These are phyloP conservation scores for Xylariaceae sp. DNA, from an alignment of 2,329 filamentous ascomycete species.

Conservation along the genomic window DNA sequence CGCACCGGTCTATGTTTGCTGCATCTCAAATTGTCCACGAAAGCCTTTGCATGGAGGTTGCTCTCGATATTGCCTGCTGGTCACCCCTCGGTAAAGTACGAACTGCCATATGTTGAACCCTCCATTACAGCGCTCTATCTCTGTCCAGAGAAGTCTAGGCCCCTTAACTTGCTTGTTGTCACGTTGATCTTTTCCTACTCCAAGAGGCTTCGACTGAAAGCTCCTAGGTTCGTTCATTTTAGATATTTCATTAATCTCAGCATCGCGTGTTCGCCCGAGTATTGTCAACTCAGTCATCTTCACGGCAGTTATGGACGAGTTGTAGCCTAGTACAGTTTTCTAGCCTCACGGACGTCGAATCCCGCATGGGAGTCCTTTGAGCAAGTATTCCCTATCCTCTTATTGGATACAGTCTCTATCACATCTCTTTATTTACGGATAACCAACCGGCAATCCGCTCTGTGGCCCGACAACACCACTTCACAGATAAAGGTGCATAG, in stretches of 20 bases:
- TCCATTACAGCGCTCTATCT: neutral
- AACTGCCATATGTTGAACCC: neutral
- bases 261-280: too few relatives aligned
- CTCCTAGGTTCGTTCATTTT: too few relatives aligned
- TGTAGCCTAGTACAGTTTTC: too few relatives aligned
- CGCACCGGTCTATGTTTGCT: neutral
- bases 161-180: neutral
- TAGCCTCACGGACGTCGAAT: too few relatives aligned
- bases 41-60: neutral
- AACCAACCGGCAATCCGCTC: slow-evolving; percentile 6
- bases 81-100: neutral
- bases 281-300: too few relatives aligned
- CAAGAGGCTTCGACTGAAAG: neutral
- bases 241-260: too few relatives aligned
- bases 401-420: slow-evolving; percentile 9
- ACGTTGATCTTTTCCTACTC: slow-evolving; percentile 8
- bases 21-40: neutral
- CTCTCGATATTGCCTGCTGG: neutral
- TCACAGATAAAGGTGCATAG: slow-evolving; percentile 1
- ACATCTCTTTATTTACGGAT: slow-evolving; percentile 8
- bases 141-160: neutral
- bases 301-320: too few relatives aligned
- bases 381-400: neutral
- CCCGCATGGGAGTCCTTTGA: too few relatives aligned
- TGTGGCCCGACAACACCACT: neutral